Evolutionary conservation across 257 asterid genomes (phyloP).

Genomic region (Scutellaria baicalensis): DNA sequence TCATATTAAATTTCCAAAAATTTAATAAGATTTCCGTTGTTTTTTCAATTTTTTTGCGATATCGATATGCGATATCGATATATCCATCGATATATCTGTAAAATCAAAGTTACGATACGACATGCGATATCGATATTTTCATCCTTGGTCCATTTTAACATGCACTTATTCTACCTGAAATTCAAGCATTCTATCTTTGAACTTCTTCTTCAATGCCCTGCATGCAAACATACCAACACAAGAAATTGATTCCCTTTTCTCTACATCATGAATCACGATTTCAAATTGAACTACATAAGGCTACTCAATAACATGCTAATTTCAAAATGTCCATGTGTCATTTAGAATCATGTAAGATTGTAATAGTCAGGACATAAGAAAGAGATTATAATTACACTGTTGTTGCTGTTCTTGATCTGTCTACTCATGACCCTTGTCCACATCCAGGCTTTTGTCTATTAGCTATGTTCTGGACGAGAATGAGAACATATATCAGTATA

Average conservation of each 20-base stretch:
- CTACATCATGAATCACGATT: neutral
- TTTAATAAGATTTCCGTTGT: too few relatives aligned
- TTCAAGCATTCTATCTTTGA: slow-evolving; percentile 72
- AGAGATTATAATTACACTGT: slow-evolving; percentile 47
- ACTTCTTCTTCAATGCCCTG: slow-evolving; percentile 79
- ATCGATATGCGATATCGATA: too few relatives aligned
- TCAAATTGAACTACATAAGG: too few relatives aligned
- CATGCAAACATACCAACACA: slow-evolving; percentile 6
- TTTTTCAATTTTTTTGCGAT: too few relatives aligned
- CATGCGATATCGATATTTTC: too few relatives aligned
- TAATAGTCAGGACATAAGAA: neutral
- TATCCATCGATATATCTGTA: too few relatives aligned
- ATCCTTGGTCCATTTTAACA: neutral
- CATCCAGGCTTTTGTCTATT: slow-evolving; percentile 68
- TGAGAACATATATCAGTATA: neutral
- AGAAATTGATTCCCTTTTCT: neutral
- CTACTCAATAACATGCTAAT: neutral
- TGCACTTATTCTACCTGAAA: slow-evolving; percentile 49
- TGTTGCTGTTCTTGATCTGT: slow-evolving; percentile 75
- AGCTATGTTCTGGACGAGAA: slow-evolving; percentile 49
- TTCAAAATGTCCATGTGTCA: neutral
- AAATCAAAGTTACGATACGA: too few relatives aligned
- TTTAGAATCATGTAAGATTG: neutral
- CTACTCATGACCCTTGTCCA: slow-evolving; percentile 79
- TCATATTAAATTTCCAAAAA: too few relatives aligned